Conservation (phyloP, 2,329 filamentous ascomycete species). For the Dryadomyces sulphureus region DNA sequence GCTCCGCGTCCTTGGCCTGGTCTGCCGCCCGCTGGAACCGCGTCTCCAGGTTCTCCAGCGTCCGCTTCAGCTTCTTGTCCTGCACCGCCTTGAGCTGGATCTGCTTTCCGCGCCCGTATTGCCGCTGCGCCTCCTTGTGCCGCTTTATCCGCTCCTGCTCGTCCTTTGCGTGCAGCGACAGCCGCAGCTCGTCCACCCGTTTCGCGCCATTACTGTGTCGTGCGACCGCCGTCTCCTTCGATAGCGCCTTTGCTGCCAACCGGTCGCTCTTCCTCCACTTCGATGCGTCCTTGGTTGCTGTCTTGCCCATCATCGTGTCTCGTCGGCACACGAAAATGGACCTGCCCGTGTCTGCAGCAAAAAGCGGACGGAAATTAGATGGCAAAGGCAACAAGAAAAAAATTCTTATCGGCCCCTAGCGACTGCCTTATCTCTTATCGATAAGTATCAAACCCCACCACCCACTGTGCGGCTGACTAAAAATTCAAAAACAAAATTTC, state of each 20-base stretch:
- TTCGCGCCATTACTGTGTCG: slow-evolving; percentile 33
- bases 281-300: not conserved
- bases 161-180: slow-evolving; percentile 34
- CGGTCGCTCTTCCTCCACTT: not conserved
- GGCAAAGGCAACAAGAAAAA: slow-evolving; percentile 3
- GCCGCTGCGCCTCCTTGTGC: slow-evolving; percentile 49
- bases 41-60: slow-evolving; percentile 61
- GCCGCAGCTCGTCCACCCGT: slow-evolving; percentile 31
- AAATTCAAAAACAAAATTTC: too few species aligned
- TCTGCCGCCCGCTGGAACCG: slow-evolving; percentile 72
- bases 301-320: not conserved
- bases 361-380: slow-evolving; percentile 1
- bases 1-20: slow-evolving; percentile 88
- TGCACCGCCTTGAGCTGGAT: slow-evolving; percentile 53
- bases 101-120: slow-evolving; percentile 71
- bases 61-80: slow-evolving; percentile 80
- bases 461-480: too few species aligned
- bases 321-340: not conserved
- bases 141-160: slow-evolving; percentile 37
- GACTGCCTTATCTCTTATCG: not conserved
- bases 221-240: not conserved
- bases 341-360: not conserved
- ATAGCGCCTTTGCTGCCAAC: not conserved
- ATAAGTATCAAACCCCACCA: not conserved
- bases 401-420: slow-evolving; percentile 1